Conservation (phyloP, 768 basidiomycete species). For the Rhodotorula toruloides region DNA sequence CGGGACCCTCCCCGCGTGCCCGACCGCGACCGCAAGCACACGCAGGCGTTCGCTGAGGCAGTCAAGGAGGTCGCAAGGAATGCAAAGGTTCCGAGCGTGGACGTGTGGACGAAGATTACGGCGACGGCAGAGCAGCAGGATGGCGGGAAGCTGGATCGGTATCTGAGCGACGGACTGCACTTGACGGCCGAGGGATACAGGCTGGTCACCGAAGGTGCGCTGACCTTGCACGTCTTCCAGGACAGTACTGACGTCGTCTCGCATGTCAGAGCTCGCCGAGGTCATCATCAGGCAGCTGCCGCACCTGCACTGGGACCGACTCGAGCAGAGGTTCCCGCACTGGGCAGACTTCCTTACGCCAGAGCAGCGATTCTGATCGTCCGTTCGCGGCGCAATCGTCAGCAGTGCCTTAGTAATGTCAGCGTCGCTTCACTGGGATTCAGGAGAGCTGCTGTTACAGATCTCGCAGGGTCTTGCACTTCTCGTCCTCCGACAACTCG, state of each 20-base stretch:
- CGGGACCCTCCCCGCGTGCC: slow-evolving; percentile 18
- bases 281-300: slow-evolving; percentile 21
- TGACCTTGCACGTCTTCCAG: neutral
- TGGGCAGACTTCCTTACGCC: slow-evolving; percentile 28
- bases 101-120: slow-evolving; percentile 25
- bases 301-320: slow-evolving; percentile 34
- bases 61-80: slow-evolving; percentile 20
- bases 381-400: too few species aligned
- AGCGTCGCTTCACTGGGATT: too few species aligned
- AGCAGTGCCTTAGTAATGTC: too few species aligned
- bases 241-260: neutral
- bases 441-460: too few species aligned
- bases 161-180: slow-evolving; percentile 34
- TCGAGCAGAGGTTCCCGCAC: slow-evolving; percentile 33
- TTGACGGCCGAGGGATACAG: slow-evolving; percentile 28
- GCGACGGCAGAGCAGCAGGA: neutral
- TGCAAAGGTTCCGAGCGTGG: slow-evolving; percentile 3
- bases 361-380: slow-evolving; percentile 2
- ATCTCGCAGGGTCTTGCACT: too few species aligned
- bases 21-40: slow-evolving; percentile 29
- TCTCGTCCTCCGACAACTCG: too few species aligned
- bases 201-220: slow-evolving; percentile 22
- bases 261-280: slow-evolving; percentile 6
- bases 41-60: slow-evolving; percentile 27
- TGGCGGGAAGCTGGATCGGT: slow-evolving; percentile 16